Base-by-base conservation (phyloP, 768 basidiomycete species). In the Leccinum variicolor region DNA sequence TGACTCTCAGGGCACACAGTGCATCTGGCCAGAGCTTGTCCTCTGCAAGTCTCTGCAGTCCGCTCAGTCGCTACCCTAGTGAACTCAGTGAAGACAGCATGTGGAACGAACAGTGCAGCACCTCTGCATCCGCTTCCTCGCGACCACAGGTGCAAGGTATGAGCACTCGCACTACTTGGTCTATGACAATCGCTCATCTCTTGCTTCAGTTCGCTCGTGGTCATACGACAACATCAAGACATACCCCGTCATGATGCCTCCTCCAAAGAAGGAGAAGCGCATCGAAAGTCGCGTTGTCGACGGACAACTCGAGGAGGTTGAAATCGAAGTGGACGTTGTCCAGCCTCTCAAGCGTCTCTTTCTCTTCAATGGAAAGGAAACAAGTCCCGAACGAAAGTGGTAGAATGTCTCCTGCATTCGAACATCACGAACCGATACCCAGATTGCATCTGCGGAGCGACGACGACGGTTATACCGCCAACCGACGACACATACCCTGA, bases 141-240 rank as follows among this genome's bases (percentile, higher is more conserved):
- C 77, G 83, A 49, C 80, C 82, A 25, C 65, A 69, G 17, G 75
- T 79, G 41, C 84, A 85, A 73, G 81, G 86, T 86, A 65, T 67
- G 84, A 58, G 21, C 39, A 9, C 6, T 4, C 15, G 3, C 14
- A 21, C 46, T 41, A 36, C 26, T 48, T 33, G 59, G 10, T 11
- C 14, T 65, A 21, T 25, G 39, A 41, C 8, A n/a, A 10, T 55
- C 28, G 9, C 67, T 61, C 33, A 68, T 41, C 0, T 41, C 0
- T 7, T 19, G n/a, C 29, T 49, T 43, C 56, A 89, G 87, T 75
- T 13, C 85, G 86, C 28, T 84, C 89, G 3, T 89, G 86, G 87
- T 89, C 87, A 2, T 90, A 89, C 64, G 87, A 89, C 64, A 86
- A 86, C 61, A 70, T 87, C 59, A 81, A 79, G 66, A 87, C 84